Evolutionary conservation across 352 stramenopile species (phyloP).

Genomic region (Globisporangium parvum): DNA sequence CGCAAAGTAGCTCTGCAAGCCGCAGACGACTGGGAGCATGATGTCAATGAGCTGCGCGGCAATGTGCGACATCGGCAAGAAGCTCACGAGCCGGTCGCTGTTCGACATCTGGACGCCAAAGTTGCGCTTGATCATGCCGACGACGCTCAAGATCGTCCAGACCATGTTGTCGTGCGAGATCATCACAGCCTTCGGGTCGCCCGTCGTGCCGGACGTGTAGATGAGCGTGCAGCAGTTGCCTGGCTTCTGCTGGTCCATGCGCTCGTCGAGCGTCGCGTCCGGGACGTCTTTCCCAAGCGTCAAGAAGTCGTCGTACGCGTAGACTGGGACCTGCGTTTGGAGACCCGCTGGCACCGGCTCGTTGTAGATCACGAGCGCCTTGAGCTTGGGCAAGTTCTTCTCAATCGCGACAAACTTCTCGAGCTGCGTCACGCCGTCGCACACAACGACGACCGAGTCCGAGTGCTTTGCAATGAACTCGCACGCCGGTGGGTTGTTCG

Average conservation of each 20-base stretch:
- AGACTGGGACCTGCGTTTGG: constrained; percentile 61
- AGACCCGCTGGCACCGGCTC: constrained; percentile 64
- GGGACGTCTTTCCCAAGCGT: constrained; percentile 59
- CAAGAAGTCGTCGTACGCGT: constrained; percentile 78
- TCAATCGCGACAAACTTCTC: constrained; percentile 91
- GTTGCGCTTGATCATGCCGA: constrained; percentile 54
- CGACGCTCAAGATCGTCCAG: constrained; percentile 71
- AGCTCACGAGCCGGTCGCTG: constrained; percentile 76
- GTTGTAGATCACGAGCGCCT: constrained; percentile 94
- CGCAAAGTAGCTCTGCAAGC: constrained; percentile 81
- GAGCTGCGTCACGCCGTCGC: constrained; percentile 90
- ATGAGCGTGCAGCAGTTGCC: constrained; percentile 89
- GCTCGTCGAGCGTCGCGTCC: constrained; percentile 56
- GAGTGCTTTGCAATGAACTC: constrained; percentile 94
- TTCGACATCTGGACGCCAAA: constrained; percentile 55
- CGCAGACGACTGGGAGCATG: constrained; percentile 57
- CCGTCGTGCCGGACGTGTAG: constrained; percentile 94
- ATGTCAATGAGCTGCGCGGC: constrained; percentile 88
- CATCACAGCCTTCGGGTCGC: constrained; percentile 95
- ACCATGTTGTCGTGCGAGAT: constrained; percentile 94
- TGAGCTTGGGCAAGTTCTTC: constrained; percentile 85
- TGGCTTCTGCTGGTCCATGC: constrained; percentile 75
- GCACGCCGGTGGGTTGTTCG: constrained; percentile 88
- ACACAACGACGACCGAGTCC: constrained; percentile 89
- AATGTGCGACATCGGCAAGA: constrained; percentile 88